Evolutionary conservation across 2,329 filamentous ascomycete species (phyloP), one percentile per base, ranked within the genome.

Genomic region (Botryotinia convoluta): DNA sequence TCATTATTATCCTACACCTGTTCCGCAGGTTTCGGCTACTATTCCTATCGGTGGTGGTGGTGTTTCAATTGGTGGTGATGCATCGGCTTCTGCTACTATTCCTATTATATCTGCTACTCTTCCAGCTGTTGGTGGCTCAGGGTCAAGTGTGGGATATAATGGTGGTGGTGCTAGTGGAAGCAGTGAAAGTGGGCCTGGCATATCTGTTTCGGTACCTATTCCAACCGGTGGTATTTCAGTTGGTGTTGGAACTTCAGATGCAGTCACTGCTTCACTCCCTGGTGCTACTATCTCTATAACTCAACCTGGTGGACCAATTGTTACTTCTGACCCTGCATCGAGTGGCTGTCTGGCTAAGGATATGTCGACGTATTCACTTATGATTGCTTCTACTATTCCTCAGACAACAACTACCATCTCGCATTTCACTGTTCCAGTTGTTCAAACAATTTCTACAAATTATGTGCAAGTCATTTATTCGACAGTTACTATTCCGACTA

Each of bases 241-340:
- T 8, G 35, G 65, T 32, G 48, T 69, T 57, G 65, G 65, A 69
- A 69, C 65, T 69, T 69, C 65, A 7, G 65, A 69, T 44, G 35
- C 35, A 20, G 65, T 69, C n/a, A 32, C 65, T 59, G 29, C 35
- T 57, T 42, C 64, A 7, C 3, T 69, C 16, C 65, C 65, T 42
- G 65, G 65, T 44, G 20, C 37, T 57, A 69, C 65, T 4, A 42
- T 69, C 2, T 42, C 65, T 22, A 20, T 57, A 37, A 69, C 48
- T 18, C 65, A 69, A 26, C 65, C 65, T 57, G 48, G 48, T 26
- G 65, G 65, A 69, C 48, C 65, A 32, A 42, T 42, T 32, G 35
- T n/a, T 29, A 68, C 48, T 32, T 57, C 65, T 54, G 51, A 22
- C 6, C 32, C 48, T 44, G n/a, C 12, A 45, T 59, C 67, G 26